These are phyloP conservation scores for Corymbia citriodora DNA, from an alignment of 441 rosid genomes.

Conservation along the genomic window DNA sequence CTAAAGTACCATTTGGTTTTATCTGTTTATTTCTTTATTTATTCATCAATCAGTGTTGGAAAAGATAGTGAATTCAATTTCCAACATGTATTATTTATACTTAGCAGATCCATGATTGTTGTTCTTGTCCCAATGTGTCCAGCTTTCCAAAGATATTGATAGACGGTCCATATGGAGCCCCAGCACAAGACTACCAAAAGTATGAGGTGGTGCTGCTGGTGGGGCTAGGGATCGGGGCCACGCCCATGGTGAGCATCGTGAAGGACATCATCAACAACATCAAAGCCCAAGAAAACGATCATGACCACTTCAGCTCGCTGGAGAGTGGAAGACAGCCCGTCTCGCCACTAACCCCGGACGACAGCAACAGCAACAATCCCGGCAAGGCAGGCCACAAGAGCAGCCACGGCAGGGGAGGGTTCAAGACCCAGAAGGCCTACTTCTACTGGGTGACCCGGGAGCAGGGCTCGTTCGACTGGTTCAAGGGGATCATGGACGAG, in stretches of 20 bases:
- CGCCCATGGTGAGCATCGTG: conserved; percentile 93
- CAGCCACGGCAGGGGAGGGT: conserved; percentile 32
- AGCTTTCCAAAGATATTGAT: conserved; percentile 75
- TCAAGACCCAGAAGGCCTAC: conserved; percentile 74
- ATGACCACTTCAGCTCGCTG: conserved; percentile 5
- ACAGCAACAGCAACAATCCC: conserved; percentile 6
- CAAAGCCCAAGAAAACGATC: conserved; percentile 34
- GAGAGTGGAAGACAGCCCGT: conserved; percentile 23
- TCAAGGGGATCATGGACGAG: conserved; percentile 89
- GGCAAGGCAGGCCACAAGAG: conserved; percentile 19
- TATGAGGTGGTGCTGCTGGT: conserved; percentile 84
- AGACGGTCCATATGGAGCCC: conserved; percentile 98
- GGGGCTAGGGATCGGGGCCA: conserved; percentile 94
- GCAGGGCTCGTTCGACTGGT: conserved; percentile 97
- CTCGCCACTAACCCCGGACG: neutral
- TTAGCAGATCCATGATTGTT: neutral
- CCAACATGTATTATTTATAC: neutral
- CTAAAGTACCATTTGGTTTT: neutral
- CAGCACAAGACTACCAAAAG: conserved; percentile 92
- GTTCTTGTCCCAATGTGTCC: neutral
- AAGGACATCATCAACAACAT: conserved; percentile 91
- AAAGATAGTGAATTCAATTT: neutral
- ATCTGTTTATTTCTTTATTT: rapidly evolving
- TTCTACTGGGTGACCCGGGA: conserved; percentile 94
- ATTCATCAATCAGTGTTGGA: neutral